phyloP scores from a whole-genome alignment of 345 rosid genomes.

The Gynandropsis gynandra region DNA sequence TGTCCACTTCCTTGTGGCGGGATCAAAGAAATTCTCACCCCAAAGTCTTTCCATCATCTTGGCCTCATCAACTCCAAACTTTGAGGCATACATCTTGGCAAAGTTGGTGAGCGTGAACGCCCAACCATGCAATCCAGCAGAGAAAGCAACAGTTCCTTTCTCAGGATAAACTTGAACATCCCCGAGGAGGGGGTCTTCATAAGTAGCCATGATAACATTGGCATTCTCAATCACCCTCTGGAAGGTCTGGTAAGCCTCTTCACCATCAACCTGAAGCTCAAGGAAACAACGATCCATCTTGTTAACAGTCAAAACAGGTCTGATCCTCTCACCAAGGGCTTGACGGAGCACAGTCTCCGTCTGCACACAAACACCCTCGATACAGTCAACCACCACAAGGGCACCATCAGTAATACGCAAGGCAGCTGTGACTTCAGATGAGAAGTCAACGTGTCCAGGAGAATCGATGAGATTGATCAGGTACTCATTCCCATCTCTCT shows the following conservation, averaged over 20 bases:
- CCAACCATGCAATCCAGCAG: constrained; percentile 73
- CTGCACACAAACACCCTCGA: constrained; percentile 65
- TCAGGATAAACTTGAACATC: constrained; percentile 62
- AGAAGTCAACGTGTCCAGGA: constrained; percentile 65
- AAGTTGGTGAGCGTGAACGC: constrained; percentile 60
- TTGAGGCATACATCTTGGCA: constrained; percentile 68
- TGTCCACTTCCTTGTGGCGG: constrained; percentile 65
- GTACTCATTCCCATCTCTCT: constrained; percentile 49
- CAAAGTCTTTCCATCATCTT: constrained; percentile 67
- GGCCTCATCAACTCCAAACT: constrained; percentile 54
- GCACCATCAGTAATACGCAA: constrained; percentile 79
- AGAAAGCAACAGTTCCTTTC: constrained; percentile 72
- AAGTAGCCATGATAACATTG: constrained; percentile 69
- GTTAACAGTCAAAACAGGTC: constrained; percentile 59
- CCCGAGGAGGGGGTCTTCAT: constrained; percentile 64
- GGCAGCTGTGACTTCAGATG: constrained; percentile 68
- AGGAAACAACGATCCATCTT: constrained; percentile 74
- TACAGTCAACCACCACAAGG: constrained; percentile 55
- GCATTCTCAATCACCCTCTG: constrained; percentile 61
- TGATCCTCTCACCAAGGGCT: constrained; percentile 61
- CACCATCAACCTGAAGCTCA: constrained; percentile 69
- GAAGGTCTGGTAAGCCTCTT: constrained; percentile 64
- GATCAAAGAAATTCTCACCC: constrained; percentile 42
- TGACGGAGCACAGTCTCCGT: constrained; percentile 65
- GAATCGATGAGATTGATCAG: constrained; percentile 63